Evolutionary conservation across 2,329 filamentous ascomycete genomes (phyloP).

Genomic region (Aspergillus udagawae): DNA sequence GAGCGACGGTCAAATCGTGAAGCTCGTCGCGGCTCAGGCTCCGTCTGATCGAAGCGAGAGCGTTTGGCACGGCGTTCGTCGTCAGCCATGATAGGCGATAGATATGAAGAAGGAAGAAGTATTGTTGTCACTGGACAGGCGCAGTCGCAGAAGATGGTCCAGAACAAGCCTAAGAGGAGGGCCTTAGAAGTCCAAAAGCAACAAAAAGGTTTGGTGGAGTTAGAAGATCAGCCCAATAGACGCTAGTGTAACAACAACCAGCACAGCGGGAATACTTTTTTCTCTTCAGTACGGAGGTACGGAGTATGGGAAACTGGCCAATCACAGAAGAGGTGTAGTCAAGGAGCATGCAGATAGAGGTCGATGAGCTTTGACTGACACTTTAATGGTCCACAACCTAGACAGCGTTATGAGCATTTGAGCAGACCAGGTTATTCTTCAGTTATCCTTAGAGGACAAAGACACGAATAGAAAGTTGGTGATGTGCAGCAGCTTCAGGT

Average conservation of each 20-base stretch:
- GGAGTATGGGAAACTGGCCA: not conserved
- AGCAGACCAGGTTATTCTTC: not conserved
- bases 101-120: not conserved
- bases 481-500: not conserved
- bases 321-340: not conserved
- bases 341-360: not conserved
- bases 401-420: not conserved
- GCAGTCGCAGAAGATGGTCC: not conserved
- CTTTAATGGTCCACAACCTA: not conserved
- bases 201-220: constrained; percentile 12
- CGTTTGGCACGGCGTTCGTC: constrained; percentile 73
- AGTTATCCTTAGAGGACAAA: not conserved
- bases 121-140: not conserved
- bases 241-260: constrained; percentile 13
- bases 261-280: not conserved
- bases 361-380: not conserved
- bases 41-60: constrained; percentile 90
- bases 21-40: constrained; percentile 68
- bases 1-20: constrained; percentile 92
- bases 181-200: constrained; percentile 8
- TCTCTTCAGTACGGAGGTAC: not conserved
- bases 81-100: constrained; percentile 61
- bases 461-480: not conserved
- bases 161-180: constrained; percentile 4
- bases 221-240: constrained; percentile 9